A percentile compares a stretch with the other conserved stretches of the same genome.
Conservation (phyloP, 345 rosid species). For the Combretum micranthum region DNA sequence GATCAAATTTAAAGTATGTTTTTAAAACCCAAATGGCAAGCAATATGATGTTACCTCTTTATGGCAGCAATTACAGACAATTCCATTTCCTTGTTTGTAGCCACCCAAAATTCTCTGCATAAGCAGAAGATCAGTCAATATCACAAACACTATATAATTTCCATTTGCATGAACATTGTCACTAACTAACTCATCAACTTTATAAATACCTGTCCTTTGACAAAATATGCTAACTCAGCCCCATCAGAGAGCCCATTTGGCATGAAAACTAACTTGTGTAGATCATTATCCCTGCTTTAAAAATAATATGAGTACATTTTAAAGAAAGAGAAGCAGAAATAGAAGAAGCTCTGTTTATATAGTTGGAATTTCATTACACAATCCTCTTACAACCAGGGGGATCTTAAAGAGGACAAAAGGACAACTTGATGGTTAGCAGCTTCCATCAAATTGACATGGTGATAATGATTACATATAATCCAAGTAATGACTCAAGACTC, state of each 20-base stretch:
- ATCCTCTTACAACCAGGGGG: neutral
- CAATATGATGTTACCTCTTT: constrained; percentile 47
- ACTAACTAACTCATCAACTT: constrained; percentile 8
- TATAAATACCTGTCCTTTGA: constrained; percentile 69
- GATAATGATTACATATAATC: too few species aligned
- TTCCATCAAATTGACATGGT: too few species aligned
- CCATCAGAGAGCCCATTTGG: constrained; percentile 96
- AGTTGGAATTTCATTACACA: neutral
- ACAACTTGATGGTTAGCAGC: too few species aligned
- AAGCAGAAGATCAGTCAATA: neutral
- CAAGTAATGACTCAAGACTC: too few species aligned
- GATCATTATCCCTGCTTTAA: constrained; percentile 78
- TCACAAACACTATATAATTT: too few species aligned
- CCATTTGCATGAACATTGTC: neutral
- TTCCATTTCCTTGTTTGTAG: constrained; percentile 82
- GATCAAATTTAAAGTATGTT: neutral
- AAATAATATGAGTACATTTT: neutral
- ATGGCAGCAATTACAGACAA: constrained; percentile 76
- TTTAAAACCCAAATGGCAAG: constrained; percentile 4
- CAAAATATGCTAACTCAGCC: constrained; percentile 74
- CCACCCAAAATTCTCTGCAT: constrained; percentile 65
- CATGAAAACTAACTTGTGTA: constrained; percentile 87
- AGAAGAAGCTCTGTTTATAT: too few species aligned
- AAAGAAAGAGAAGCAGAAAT: neutral
- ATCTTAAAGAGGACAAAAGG: too few species aligned